Evolutionary conservation across 371 early-diverging fungal species (phyloP), one percentile per base, ranked within the genome.

Genomic region (Quaeritorhiza haematococci): DNA sequence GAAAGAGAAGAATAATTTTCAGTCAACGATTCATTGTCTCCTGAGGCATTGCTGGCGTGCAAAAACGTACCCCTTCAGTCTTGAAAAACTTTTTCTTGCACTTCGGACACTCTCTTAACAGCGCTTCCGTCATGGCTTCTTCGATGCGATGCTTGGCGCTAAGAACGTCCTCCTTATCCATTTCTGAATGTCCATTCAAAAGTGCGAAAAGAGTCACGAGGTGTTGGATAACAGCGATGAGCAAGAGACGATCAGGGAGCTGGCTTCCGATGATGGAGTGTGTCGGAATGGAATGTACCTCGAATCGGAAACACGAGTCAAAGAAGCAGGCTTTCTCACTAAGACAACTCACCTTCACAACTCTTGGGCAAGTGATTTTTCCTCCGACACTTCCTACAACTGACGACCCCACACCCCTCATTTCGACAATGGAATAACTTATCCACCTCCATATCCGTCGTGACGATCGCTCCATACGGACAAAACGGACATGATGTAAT

Each of bases 41-140:
- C n/a, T n/a, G n/a, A n/a, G n/a, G n/a, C n/a, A n/a, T n/a, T n/a
- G n/a, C n/a, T n/a, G n/a, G n/a, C n/a, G n/a, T n/a, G n/a, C 32
- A 38, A 17, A 15, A 51, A 21, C 17, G 10, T 13, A 38, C 8
- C 24, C 33, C 26, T 19, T 45, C 26, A 41, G 26, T 51, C 47
- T 72, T 72, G 55, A 33, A 56, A 49, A 44, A 69, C 33, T 56
- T 45, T 2, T 55, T 33, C 23, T 55, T 63, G 63, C 80, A 80
- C 48, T 71, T 72, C 1, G 74, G 67, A 55, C 80, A 80, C 45
- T 68, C 71, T n/a, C 80, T 59, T 27, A 80, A 57, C 47, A 80
- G 56, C 0, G 80, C 80, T 32, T 73, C 60, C 1, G 79, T 71
- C 80, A 80, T 79, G n/a, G 70, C 59, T 55, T 80, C 80, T 38